phyloP scores from a whole-genome alignment of 306 rosid genomes.

The Begonia masoniana region DNA sequence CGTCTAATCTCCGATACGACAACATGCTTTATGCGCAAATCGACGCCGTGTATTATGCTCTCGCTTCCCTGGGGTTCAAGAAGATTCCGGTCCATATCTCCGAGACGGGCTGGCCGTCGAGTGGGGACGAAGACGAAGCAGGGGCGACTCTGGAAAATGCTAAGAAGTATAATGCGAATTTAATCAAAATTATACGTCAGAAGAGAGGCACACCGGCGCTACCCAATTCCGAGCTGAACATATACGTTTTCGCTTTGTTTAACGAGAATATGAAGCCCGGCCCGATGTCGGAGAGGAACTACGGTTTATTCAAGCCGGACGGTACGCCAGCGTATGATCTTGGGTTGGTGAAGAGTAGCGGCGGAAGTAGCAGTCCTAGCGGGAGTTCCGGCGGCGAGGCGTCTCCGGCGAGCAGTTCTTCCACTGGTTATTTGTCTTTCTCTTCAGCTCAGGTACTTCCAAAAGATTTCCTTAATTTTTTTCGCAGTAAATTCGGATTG shows the following conservation, averaged over 20 bases:
- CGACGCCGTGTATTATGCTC: conserved; percentile 77
- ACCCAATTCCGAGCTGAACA: conserved; percentile 63
- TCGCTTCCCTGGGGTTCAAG: conserved; percentile 36
- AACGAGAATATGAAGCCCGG: conserved; percentile 98
- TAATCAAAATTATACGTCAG: conserved; percentile 35
- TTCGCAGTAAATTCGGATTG: neutral
- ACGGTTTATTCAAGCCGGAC: conserved; percentile 87
- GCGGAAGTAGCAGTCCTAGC: conserved; percentile 8
- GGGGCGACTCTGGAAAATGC: conserved; percentile 83
- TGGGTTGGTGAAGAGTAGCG: conserved; percentile 23
- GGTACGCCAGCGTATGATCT: conserved; percentile 57
- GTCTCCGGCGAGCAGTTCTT: conserved; percentile 25
- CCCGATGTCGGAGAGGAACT: conserved; percentile 82
- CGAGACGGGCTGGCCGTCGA: conserved; percentile 98
- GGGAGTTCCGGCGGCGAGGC: conserved; percentile 16
- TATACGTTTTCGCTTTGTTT: conserved; percentile 80
- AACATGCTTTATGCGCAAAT: conserved; percentile 93
- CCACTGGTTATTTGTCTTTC: conserved; percentile 64
- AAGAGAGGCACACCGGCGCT: conserved; percentile 74
- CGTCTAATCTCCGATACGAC: conserved; percentile 63
- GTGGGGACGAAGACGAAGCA: conserved; percentile 70
- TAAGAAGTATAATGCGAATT: conserved; percentile 73
- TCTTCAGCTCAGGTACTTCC: conserved; percentile 30
- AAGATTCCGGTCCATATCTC: conserved; percentile 81
- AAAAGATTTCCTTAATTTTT: no score